Conservation (phyloP, 2,329 filamentous ascomycete genomes). For the Fusarium cyanostomum region DNA sequence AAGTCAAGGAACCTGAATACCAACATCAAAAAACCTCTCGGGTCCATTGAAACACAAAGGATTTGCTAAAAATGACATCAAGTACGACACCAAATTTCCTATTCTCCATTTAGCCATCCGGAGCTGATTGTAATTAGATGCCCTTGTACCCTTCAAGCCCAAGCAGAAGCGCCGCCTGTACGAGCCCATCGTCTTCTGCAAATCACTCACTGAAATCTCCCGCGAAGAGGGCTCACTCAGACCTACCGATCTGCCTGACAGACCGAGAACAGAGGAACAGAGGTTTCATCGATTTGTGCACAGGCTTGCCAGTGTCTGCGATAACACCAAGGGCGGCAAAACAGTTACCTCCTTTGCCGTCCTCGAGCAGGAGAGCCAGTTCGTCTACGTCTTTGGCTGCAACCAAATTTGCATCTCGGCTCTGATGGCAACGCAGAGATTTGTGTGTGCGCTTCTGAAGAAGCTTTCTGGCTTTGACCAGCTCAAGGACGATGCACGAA, state of each 20-base stretch:
- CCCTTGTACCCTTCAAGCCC: constrained; percentile 7
- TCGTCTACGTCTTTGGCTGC: constrained; percentile 46
- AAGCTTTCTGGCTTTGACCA: constrained; percentile 9
- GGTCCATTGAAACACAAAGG: neutral
- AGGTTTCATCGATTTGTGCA: constrained; percentile 45
- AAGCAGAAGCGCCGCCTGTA: constrained; percentile 43
- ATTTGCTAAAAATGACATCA: constrained; percentile 5
- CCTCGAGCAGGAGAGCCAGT: constrained; percentile 38
- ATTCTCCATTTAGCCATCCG: accelerated
- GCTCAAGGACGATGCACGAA: accelerated
- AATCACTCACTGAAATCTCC: constrained; percentile 36
- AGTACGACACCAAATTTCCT: neutral
- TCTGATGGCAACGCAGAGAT: neutral
- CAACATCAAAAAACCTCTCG: neutral
- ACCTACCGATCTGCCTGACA: neutral
- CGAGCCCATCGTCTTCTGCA: constrained; percentile 42
- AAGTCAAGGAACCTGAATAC: neutral
- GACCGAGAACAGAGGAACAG: constrained; percentile 29
- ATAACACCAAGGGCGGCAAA: constrained; percentile 39
- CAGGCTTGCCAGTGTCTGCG: constrained; percentile 46
- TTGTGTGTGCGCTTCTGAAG: constrained; percentile 19
- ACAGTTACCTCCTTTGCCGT: constrained; percentile 47
- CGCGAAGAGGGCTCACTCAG: constrained; percentile 8
- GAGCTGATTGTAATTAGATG: neutral
- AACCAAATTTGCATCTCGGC: constrained; percentile 32